Base-by-base conservation (phyloP, 176 grass and related monocot species). In the Oryza officinalis region DNA sequence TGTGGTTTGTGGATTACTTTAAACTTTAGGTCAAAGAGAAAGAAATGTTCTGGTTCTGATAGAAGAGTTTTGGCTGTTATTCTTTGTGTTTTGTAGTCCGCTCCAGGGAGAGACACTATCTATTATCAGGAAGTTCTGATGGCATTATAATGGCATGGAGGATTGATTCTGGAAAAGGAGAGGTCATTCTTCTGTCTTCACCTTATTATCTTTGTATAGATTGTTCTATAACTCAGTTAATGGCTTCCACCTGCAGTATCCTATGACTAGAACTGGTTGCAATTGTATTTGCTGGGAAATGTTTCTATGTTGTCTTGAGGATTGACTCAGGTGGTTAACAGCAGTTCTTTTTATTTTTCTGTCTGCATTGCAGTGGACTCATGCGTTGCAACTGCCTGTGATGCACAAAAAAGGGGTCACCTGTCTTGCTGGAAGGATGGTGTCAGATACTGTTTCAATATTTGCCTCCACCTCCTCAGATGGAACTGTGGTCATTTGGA, bases 391-490 rank as follows among this genome's bases (percentile, higher is more conserved):
- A 84, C 85, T 96, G 66, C 83, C 96, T 80, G 89, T 82, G 78
- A 90, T 90, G 73, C 93, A 96, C 90, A 96, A 95, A 87, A 98
- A 93, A 92, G 96, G 96, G 5, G 72, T 98, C 23, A 98, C 96
- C 40, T 98, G 96, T 72, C 79, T 99, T 85, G 78, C 85, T 83
- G 90, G 87, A 71, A 81, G 89, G 50, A 92, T 94, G 91, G 71
- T 94, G 67, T 99, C 86, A 1, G 65, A 87, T 83, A 81, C 31
- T 72, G 45, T 81, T 83, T 84, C 91, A 32, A 90, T 96, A 80
- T 96, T 93, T 23, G 91, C 93, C 76, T 98, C 96, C 72, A 91
- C 93, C 67, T 98, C 93, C 23, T 98, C 96, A 3, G 96, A 98
- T 83, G 85, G 93, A 30, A 87, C 82, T 75, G 91, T 98, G 67